Evolutionary conservation across 768 basidiomycete species (phyloP), one percentile per base, ranked within the genome.

Genomic region (Boletus pseudo-olivaceus): DNA sequence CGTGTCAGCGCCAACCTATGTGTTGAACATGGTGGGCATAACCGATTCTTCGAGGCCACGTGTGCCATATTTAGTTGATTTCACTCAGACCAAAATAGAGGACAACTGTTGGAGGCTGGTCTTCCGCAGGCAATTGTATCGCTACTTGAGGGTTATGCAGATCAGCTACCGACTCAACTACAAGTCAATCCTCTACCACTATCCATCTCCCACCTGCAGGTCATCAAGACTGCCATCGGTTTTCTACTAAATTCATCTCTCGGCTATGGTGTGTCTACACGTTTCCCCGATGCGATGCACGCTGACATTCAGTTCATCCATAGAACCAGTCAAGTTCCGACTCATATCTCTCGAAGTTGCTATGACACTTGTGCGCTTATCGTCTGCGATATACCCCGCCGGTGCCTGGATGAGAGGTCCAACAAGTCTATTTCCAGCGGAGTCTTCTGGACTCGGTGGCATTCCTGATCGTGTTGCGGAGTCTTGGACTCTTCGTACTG

Each of bases 1-100:
- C 80, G 91, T 53, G 83, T 91, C 14, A 83, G 83, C 26, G 91
- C 91, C 12, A 93, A 93, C 70, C 71, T 93, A 17, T 91, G 88
- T 69, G 84, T 90, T 72, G 89, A 93, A 66, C 89, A 93, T 62
- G 84, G 89, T 84, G 59, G 56, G 82, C 67, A 23, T 14, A 42
- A 19, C 15, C 29, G 37, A 41, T 46, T 38, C 30, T 37, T 51
- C 19, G 47, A 19, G 45, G 7, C 43, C 20, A 46, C 17, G 50
- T 38, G 46, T 58, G 14, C 32, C 48, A 54, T 54, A 53, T 27
- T 46, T 46, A 33, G 38, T 19, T 54, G 40, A 43, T 29, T 34
- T 17, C 49, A 35, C 30, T 50, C 52, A 93, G 91, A 93, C 66
- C 85, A 79, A 34, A 93, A 93, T 67, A 78, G 91, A 59, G 82